These are phyloP conservation scores for Alectoria sarmentosa DNA, from an alignment of 495 filamentous ascomycete species.

Conservation along the genomic window DNA sequence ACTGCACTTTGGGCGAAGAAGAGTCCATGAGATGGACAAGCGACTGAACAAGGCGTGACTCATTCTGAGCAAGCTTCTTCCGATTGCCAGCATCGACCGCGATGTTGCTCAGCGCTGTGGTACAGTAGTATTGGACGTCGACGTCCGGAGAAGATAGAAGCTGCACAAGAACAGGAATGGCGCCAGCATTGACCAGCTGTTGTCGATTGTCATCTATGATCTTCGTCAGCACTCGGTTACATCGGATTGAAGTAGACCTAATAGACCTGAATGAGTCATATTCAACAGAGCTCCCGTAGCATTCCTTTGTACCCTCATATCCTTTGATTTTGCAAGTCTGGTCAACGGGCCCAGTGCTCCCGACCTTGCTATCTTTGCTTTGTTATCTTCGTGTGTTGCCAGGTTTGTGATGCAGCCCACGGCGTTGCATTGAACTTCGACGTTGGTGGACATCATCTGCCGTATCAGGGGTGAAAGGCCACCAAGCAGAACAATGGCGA, in stretches of 20 bases:
- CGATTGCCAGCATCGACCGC: slow-evolving; percentile 89
- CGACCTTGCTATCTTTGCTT: slow-evolving; percentile 94
- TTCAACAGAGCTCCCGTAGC: slow-evolving; percentile 93
- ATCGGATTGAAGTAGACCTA: slow-evolving; percentile 13
- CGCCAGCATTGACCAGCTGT: slow-evolving; percentile 92
- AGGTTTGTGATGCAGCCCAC: slow-evolving; percentile 98
- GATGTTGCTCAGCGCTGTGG: slow-evolving; percentile 96
- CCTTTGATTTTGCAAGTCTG: slow-evolving; percentile 88
- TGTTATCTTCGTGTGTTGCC: slow-evolving; percentile 97
- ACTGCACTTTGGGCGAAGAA: slow-evolving; percentile 94
- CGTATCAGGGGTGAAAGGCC: slow-evolving; percentile 88
- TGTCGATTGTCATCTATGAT: slow-evolving; percentile 86
- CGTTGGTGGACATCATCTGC: slow-evolving; percentile 98
- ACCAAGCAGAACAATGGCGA: slow-evolving; percentile 85
- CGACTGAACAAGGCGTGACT: slow-evolving; percentile 82
- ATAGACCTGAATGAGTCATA: slow-evolving; percentile 96
- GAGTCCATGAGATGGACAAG: slow-evolving; percentile 96
- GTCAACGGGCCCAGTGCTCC: slow-evolving; percentile 88
- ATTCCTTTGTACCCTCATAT: slow-evolving; percentile 97
- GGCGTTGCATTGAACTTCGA: slow-evolving; percentile 98
- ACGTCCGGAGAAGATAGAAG: slow-evolving; percentile 86
- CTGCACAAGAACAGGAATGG: slow-evolving; percentile 93
- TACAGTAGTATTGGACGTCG: slow-evolving; percentile 99
- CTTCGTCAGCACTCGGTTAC: slow-evolving; percentile 7
- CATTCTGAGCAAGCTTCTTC: slow-evolving; percentile 80